Percentiles rank a stretch among this genome's conserved stretches.
phyloP scores from a whole-genome alignment of 1,284 basidiomycete species.

The Ceraceosorus bombacis region DNA sequence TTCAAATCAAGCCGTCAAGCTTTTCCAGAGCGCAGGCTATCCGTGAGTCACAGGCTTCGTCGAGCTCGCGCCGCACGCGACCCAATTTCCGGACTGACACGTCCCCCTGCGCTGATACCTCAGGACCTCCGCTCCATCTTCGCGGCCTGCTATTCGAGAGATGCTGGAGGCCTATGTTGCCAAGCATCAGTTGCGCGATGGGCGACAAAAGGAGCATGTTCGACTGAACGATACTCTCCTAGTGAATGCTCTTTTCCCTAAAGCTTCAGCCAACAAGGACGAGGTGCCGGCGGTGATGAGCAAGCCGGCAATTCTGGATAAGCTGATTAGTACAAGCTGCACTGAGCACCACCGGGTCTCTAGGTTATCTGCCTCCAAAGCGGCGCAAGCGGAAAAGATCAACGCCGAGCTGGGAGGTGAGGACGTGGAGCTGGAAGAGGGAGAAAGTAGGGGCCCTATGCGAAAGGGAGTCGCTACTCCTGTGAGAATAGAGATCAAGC shows the following conservation, averaged over 20 bases:
- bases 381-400: neutral
- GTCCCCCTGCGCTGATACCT: neutral
- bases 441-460: conserved; percentile 4
- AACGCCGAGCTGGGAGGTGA: neutral
- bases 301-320: conserved; percentile 4
- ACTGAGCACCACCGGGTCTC: conserved; percentile 6
- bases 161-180: neutral
- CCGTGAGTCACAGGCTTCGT: neutral
- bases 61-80: neutral
- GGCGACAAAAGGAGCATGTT: neutral
- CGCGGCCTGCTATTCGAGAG: conserved; percentile 6
- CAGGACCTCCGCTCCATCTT: conserved; percentile 3
- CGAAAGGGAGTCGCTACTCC: conserved; percentile 2
- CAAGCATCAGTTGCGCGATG: neutral
- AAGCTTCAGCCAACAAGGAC: neutral
- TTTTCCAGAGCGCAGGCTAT: conserved; percentile 8
- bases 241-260: conserved; percentile 7
- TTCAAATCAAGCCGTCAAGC: conserved; percentile 3
- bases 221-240: conserved; percentile 6
- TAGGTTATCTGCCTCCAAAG: neutral
- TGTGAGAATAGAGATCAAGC: conserved; percentile 7
- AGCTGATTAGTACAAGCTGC: conserved; percentile 1
- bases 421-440: neutral
- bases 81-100: too few species aligned
- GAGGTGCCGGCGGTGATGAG: conserved; percentile 4